These are phyloP conservation scores for Phytophthora rubi DNA, from an alignment of 352 stramenopile species.

Conservation along the genomic window DNA sequence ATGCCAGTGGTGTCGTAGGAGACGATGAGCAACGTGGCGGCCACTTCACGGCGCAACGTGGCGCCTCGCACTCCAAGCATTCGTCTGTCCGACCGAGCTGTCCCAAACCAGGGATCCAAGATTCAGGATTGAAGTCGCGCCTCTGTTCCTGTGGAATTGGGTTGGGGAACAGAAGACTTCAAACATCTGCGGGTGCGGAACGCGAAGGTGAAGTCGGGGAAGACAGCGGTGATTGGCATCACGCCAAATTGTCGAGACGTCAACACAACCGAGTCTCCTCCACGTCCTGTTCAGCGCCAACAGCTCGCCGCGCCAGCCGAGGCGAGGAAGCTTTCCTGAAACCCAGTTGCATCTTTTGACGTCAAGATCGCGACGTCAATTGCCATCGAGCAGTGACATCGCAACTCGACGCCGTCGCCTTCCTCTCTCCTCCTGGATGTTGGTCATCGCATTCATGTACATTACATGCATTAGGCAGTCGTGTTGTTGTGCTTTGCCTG, in stretches of 20 bases:
- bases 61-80: conserved; percentile 11
- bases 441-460: conserved; percentile 6
- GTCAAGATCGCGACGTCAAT: neutral
- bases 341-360: conserved; percentile 23
- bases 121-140: conserved; percentile 28
- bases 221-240: conserved; percentile 18
- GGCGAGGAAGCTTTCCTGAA: conserved; percentile 12
- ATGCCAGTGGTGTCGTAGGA: neutral
- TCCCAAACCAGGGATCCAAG: conserved; percentile 18
- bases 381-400: neutral
- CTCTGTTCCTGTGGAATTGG: conserved; percentile 20
- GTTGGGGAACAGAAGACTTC: neutral
- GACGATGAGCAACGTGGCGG: conserved; percentile 11
- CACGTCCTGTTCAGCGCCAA: conserved; percentile 16
- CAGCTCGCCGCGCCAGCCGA: conserved; percentile 15
- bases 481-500: conserved; percentile 7
- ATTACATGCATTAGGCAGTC: neutral
- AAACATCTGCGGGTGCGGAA: conserved; percentile 30
- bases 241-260: conserved; percentile 27
- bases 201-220: conserved; percentile 24
- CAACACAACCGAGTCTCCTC: conserved; percentile 16
- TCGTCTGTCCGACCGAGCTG: neutral
- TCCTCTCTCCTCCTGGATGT: conserved; percentile 3
- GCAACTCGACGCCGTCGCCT: conserved; percentile 10
- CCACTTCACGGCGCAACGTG: conserved; percentile 9